Conservation (phyloP, 169 alveolate genomes). For the Eimeria tenella region DNA sequence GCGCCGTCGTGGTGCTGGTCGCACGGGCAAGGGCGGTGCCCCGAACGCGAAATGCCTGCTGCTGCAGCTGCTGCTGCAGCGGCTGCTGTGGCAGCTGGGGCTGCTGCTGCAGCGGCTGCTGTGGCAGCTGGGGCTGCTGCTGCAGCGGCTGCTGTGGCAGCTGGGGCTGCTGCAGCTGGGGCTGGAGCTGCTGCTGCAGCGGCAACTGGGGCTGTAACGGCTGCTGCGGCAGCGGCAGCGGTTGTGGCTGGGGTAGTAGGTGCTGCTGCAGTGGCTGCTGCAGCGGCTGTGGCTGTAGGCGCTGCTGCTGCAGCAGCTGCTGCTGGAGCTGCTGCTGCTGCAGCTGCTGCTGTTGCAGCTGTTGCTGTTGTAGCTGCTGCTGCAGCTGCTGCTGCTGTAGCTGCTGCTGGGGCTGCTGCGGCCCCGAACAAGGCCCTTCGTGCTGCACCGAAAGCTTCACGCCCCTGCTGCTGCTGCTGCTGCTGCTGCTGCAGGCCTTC, state of each 20-base stretch:
- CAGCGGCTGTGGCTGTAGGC: background rate
- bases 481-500: slow-evolving; percentile 34
- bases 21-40: background rate
- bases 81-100: background rate
- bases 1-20: background rate
- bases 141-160: slow-evolving; percentile 4
- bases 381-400: background rate
- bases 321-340: slow-evolving; percentile 6
- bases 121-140: slow-evolving; percentile 22
- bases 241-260: background rate
- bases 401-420: background rate
- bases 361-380: background rate
- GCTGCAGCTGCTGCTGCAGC: slow-evolving; percentile 39
- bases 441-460: slow-evolving; percentile 10
- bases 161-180: background rate
- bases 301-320: slow-evolving; percentile 2
- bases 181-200: slow-evolving; percentile 6
- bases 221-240: slow-evolving; percentile 2
- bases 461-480: slow-evolving; percentile 50
- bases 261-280: slow-evolving; percentile 26
- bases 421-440: slow-evolving; percentile 42
- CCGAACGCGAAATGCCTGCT: background rate
- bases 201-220: background rate
- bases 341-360: background rate
- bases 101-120: slow-evolving; percentile 57